Percentiles rank a stretch among this genome's conserved stretches.
Conservation (phyloP, 305 asterid species). For the Rubia peregrina region DNA sequence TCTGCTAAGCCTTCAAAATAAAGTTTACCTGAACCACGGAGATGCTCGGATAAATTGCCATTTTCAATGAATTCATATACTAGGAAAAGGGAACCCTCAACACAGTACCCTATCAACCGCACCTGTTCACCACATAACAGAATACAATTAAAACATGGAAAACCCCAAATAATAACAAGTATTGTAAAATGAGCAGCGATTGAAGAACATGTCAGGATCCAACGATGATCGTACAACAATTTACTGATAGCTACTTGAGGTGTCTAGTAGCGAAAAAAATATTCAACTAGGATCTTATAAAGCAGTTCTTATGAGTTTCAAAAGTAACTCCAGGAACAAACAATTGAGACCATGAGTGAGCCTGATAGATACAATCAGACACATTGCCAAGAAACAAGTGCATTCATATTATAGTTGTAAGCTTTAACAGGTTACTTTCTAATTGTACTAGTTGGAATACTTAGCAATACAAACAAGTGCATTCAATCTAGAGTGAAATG, state of each 20-base stretch:
- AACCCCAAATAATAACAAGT: not conserved
- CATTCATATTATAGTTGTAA: not conserved
- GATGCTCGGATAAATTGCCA: slow-evolving; percentile 87
- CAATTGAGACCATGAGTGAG: not conserved
- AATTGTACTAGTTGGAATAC: not conserved
- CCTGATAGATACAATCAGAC: not conserved
- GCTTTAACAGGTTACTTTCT: not conserved
- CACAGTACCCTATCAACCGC: slow-evolving; percentile 91
- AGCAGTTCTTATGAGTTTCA: not conserved
- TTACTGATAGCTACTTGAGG: not conserved
- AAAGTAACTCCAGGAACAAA: not conserved
- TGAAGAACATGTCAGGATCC: not conserved
- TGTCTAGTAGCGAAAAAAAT: not conserved
- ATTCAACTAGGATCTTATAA: not conserved
- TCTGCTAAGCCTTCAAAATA: not conserved
- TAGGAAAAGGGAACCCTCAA: slow-evolving; percentile 92
- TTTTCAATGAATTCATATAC: slow-evolving; percentile 85
- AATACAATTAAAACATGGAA: slow-evolving; percentile 16
- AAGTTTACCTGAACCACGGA: slow-evolving; percentile 63
- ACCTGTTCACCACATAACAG: slow-evolving; percentile 46
- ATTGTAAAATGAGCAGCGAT: not conserved
- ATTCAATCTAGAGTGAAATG: no score
- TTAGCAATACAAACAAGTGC: no score
- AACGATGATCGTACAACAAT: not conserved
- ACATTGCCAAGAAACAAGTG: not conserved